Evolutionary conservation across 2,329 filamentous ascomycete species (phyloP).

Genomic region (Trichophyton schoenleinii): DNA sequence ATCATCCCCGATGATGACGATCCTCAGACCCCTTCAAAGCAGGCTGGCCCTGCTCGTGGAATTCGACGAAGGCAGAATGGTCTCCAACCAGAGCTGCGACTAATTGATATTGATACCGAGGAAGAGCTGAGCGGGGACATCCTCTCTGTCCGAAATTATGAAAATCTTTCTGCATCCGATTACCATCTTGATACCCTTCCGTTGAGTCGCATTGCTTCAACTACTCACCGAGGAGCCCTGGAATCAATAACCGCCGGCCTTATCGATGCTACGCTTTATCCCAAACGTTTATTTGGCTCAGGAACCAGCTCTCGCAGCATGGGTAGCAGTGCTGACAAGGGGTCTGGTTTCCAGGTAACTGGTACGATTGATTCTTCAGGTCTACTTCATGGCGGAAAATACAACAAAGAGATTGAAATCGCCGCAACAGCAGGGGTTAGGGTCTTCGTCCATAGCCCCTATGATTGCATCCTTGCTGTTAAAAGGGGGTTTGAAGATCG

Average conservation of each 20-base stretch:
- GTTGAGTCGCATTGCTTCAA: conserved; percentile 54
- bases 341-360: conserved; percentile 38
- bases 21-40: conserved; percentile 34
- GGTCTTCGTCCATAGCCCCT: conserved; percentile 91
- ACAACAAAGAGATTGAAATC: conserved; percentile 34
- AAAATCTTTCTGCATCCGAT: conserved; percentile 73
- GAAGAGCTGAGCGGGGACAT: conserved; percentile 78
- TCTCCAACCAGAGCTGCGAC: conserved; percentile 71
- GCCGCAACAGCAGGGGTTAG: conserved; percentile 51
- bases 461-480: conserved; percentile 86
- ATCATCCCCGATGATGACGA: conserved; percentile 60
- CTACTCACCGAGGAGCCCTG: conserved; percentile 58
- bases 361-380: conserved; percentile 45
- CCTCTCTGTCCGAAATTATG: conserved; percentile 72
- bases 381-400: conserved; percentile 30
- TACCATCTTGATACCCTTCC: conserved; percentile 82
- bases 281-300: conserved; percentile 75
- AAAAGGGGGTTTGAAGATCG: conserved; percentile 79
- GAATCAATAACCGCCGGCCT: conserved; percentile 63
- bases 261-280: conserved; percentile 84
- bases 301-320: conserved; percentile 60
- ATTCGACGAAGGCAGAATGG: conserved; percentile 63
- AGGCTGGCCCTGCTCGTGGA: conserved; percentile 45
- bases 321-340: conserved; percentile 43
- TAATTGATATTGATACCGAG: conserved; percentile 76